These are phyloP conservation scores for Colletotrichum sp. DNA, from an alignment of 2,329 filamentous ascomycete genomes.

Conservation along the genomic window DNA sequence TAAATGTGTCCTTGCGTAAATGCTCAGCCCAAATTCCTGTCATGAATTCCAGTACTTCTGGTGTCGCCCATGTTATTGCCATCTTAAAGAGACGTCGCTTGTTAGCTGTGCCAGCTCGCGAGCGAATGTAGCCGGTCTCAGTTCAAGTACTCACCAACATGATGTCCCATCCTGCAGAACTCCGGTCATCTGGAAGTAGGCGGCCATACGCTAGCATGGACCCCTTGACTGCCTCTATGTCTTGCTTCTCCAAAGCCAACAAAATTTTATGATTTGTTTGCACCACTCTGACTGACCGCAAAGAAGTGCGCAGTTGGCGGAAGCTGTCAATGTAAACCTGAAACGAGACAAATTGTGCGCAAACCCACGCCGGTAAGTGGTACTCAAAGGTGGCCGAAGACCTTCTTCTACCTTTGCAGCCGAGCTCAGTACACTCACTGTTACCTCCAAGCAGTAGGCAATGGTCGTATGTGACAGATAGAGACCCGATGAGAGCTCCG, in stretches of 20 bases:
- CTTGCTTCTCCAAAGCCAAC: accelerated
- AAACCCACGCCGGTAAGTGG: neutral
- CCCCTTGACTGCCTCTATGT: neutral
- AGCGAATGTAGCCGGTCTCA: neutral
- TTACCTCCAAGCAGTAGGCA: accelerated
- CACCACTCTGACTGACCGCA: neutral
- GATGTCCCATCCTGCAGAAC: accelerated
- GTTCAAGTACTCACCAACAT: neutral
- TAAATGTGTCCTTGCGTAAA: neutral
- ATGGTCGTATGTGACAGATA: neutral
- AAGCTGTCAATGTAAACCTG: neutral
- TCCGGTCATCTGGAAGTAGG: neutral
- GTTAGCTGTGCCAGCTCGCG: neutral
- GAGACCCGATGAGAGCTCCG: neutral
- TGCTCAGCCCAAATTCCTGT: neutral
- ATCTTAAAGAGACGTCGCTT: neutral
- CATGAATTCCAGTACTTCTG: too few species aligned
- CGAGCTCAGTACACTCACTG: neutral
- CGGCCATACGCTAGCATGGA: neutral
- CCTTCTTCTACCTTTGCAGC: neutral
- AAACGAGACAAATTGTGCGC: neutral
- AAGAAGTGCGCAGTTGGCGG: neutral
- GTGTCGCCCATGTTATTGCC: too few species aligned
- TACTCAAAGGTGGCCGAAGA: neutral
- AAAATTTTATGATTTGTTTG: accelerated